phyloP scores from a whole-genome alignment of 768 basidiomycete species.

The Boletus barrowsii region DNA sequence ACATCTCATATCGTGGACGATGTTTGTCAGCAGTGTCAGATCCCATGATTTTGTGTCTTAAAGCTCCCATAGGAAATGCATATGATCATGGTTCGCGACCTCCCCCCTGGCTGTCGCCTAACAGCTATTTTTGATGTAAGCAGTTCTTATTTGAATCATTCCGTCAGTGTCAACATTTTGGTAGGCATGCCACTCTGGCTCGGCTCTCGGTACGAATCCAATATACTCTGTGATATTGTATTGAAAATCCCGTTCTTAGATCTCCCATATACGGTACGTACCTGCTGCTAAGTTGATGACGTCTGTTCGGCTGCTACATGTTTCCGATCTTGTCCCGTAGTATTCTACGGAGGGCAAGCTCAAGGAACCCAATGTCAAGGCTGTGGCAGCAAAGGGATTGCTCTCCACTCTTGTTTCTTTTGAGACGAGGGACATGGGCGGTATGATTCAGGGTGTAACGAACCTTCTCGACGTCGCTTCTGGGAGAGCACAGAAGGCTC shows the following conservation, averaged over 20 bases:
- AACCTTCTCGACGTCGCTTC: slow-evolving; percentile 74
- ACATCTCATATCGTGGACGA: slow-evolving; percentile 87
- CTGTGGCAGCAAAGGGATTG: slow-evolving; percentile 85
- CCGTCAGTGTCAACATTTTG: not conserved
- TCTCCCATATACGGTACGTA: slow-evolving; percentile 61
- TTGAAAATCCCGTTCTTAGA: slow-evolving; percentile 37
- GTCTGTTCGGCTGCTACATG: not conserved
- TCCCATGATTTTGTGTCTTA: slow-evolving; percentile 2
- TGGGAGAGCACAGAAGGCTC: slow-evolving; percentile 61
- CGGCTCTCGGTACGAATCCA: slow-evolving; percentile 61
- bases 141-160: not conserved
- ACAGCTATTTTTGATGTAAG: slow-evolving; percentile 80
- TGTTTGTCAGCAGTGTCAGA: slow-evolving; percentile 42
- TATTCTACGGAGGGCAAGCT: slow-evolving; percentile 95
- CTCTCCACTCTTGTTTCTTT: slow-evolving; percentile 77
- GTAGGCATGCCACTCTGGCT: slow-evolving; percentile 88
- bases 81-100: slow-evolving; percentile 70
- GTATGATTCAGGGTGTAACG: slow-evolving; percentile 70
- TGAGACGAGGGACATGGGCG: slow-evolving; percentile 74
- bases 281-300: not conserved
- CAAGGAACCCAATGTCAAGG: slow-evolving; percentile 88
- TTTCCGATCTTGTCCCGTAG: slow-evolving; percentile 31
- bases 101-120: slow-evolving; percentile 85
- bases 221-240: not conserved
- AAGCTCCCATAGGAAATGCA: slow-evolving; percentile 56